phyloP scores from a whole-genome alignment of 2,329 filamentous ascomycete genomes.

The Aspergillus terreus region DNA sequence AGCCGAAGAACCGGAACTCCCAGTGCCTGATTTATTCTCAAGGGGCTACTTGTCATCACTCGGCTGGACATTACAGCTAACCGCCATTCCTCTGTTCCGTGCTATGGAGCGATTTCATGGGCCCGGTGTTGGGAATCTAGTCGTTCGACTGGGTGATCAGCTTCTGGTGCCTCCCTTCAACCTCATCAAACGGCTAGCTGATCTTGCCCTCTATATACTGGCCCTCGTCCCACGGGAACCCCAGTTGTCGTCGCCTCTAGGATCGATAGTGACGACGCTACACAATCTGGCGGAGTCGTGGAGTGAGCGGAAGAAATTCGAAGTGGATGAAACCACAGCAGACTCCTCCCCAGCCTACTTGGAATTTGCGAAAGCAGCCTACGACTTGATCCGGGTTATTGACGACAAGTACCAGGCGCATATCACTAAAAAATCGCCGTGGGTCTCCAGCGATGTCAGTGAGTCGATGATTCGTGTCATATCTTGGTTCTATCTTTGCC shows the following conservation, averaged over 20 bases:
- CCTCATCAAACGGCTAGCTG: conserved; percentile 22
- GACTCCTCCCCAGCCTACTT: conserved; percentile 14
- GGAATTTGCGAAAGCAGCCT: conserved; percentile 20
- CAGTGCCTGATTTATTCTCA: conserved; percentile 27
- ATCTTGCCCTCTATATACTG: conserved; percentile 27
- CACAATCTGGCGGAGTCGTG: conserved; percentile 29
- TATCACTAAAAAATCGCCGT: conserved; percentile 40
- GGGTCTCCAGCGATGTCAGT: conserved; percentile 41
- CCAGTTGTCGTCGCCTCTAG: conserved; percentile 21
- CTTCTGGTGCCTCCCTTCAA: conserved; percentile 25
- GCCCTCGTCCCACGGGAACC: conserved; percentile 27
- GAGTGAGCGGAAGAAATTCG: conserved; percentile 22
- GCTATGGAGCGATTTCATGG: conserved; percentile 29
- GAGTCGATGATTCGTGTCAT: conserved; percentile 34
- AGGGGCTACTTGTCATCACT: conserved; percentile 33
- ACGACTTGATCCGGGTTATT: conserved; percentile 27
- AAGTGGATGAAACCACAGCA: conserved; percentile 18
- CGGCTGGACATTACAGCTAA: conserved; percentile 32
- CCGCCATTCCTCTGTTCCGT: conserved; percentile 36
- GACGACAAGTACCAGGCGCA: conserved; percentile 37
- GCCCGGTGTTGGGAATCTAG: conserved; percentile 23
- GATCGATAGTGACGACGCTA: conserved; percentile 19
- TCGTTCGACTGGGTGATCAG: conserved; percentile 28
- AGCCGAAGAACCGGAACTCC: conserved; percentile 25
- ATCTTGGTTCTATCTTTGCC: conserved; percentile 25